Evolutionary conservation across 129 eudicot species (phyloP), one percentile per base, ranked within the genome.

Genomic region (Flaveria linearis): DNA sequence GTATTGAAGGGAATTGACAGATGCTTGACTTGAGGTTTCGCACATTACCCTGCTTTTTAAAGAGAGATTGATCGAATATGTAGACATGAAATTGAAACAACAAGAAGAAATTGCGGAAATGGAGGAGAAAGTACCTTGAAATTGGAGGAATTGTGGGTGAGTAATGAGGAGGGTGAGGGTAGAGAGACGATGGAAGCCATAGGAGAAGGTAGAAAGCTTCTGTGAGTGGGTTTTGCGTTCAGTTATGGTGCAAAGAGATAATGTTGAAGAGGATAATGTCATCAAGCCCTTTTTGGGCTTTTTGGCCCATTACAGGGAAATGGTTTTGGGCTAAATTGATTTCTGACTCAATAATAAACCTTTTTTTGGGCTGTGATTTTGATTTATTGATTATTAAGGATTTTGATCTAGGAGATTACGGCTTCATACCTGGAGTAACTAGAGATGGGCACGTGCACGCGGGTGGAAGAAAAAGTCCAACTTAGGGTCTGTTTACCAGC

Each of bases 181-280:
- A 84, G 62, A 81, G 89, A 88, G 89, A 88, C 73, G 49, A 85
- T 42, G 10, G 88, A 83, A 73, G 93, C 93, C 93, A 88, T 88
- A 73, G 86, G 36, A 30, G 80, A 66, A 11, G 26, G 3, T n/a
- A 65, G 63, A 58, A 71, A 47, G 69, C 69, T 50, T 39, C 50
- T 78, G 62, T 14, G 22, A 33, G 25, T 39, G 56, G 36, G 36
- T 28, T 28, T 28, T 28, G 33, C 4, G 33, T 28, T 28, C 33
- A 28, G 33, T 30, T 30, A 30, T 61, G 67, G 28, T 61, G 53
- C 73, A 52, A 76, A 50, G 74, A 76, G 70, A 76, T 55, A 72
- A 76, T 53, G 74, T 36, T 5, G 64, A 75, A 0, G 72, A 26
- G 4, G 47, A 47, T 47, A 46, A 50, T 20, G 56, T 52, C 4